Conservation (phyloP, 2,329 filamentous ascomycete genomes). For the Xylariaceae sp. region DNA sequence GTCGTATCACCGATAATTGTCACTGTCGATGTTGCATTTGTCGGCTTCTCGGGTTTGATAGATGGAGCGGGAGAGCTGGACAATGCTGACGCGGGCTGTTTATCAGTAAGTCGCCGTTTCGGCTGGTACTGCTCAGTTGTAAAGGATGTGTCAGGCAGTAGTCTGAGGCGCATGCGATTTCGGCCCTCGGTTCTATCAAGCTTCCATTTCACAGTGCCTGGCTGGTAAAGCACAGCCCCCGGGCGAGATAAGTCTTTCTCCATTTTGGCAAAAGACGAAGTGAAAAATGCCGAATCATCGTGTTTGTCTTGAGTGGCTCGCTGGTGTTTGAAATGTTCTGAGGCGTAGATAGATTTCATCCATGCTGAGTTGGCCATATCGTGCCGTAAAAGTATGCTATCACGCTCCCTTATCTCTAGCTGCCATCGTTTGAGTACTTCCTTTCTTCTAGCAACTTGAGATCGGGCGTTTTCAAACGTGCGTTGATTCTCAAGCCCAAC, state of each 20-base stretch:
- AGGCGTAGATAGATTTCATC: constrained; percentile 92
- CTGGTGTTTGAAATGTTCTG: constrained; percentile 89
- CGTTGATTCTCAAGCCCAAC: constrained; percentile 76
- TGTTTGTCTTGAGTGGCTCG: constrained; percentile 87
- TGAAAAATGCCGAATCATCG: constrained; percentile 77
- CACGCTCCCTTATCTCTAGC: constrained; percentile 60
- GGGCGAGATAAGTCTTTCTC: constrained; percentile 73
- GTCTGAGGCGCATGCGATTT: constrained; percentile 87
- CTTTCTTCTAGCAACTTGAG: constrained; percentile 67
- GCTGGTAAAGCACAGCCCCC: constrained; percentile 72
- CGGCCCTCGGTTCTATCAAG: constrained; percentile 93
- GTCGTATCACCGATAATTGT: constrained; percentile 19
- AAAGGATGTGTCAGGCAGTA: constrained; percentile 71
- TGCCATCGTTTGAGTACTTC: constrained; percentile 83
- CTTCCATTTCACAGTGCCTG: constrained; percentile 71
- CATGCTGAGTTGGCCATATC: constrained; percentile 84
- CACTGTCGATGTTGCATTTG: constrained; percentile 12
- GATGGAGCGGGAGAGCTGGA: too few relatives aligned
- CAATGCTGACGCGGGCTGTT: constrained; percentile 32
- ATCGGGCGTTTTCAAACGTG: constrained; percentile 70
- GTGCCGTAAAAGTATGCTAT: constrained; percentile 74
- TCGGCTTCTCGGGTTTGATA: too few relatives aligned
- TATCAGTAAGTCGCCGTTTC: constrained; percentile 63
- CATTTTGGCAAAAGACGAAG: constrained; percentile 72
- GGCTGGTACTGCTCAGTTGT: constrained; percentile 75